Conservation (phyloP, 2,329 filamentous ascomycete species). For the Helotiales sp. region DNA sequence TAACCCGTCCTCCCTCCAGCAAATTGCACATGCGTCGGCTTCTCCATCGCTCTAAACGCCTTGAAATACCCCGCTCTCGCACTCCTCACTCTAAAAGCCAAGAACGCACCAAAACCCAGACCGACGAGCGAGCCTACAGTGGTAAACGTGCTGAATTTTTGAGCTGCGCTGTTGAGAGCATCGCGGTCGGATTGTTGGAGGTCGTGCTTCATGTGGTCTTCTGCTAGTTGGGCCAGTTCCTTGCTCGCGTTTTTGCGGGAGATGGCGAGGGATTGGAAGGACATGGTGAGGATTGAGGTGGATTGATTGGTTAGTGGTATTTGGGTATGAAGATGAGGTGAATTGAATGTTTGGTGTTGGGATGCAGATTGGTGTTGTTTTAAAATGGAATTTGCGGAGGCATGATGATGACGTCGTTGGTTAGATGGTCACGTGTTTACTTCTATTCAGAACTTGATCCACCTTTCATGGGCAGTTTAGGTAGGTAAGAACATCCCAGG, state of each 20-base stretch:
- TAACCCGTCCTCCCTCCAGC: constrained; percentile 62
- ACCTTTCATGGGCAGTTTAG: too few relatives aligned
- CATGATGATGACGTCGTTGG: constrained; percentile 6
- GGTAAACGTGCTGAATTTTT: constrained; percentile 58
- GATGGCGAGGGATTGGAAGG: constrained; percentile 25
- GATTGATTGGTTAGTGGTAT: neutral
- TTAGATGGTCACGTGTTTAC: neutral
- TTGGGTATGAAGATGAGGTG: neutral
- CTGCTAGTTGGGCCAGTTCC: constrained; percentile 22
- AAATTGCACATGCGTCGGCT: constrained; percentile 66
- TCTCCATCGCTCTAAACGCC: constrained; percentile 64
- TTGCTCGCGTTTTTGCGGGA: constrained; percentile 20
- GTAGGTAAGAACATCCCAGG: too few relatives aligned
- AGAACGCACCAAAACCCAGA: constrained; percentile 60
- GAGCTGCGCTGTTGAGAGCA: constrained; percentile 50
- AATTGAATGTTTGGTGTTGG: neutral
- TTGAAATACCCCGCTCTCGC: constrained; percentile 64
- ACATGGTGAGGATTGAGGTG: constrained; percentile 10
- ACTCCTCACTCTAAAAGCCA: constrained; percentile 61
- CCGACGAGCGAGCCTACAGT: constrained; percentile 64
- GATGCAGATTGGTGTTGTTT: too few relatives aligned
- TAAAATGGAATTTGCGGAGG: neutral
- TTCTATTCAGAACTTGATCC: too few relatives aligned
- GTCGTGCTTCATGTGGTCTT: constrained; percentile 26
- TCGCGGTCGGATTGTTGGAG: constrained; percentile 23